These are phyloP conservation scores for Creolimax fragrantissima DNA, from an alignment of 78 protist genomes.

Conservation along the genomic window DNA sequence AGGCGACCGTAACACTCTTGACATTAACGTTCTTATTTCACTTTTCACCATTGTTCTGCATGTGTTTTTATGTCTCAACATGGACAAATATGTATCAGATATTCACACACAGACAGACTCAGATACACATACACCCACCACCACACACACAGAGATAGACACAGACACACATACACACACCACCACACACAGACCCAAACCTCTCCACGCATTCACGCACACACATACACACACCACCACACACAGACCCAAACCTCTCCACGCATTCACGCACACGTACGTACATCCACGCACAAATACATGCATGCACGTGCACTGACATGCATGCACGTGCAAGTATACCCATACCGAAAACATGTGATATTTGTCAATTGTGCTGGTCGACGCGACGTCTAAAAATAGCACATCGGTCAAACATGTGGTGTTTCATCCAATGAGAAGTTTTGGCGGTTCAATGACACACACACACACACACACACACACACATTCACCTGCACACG, in stretches of 20 bases:
- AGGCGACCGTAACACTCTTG: too few relatives aligned
- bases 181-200: neutral
- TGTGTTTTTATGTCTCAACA: neutral
- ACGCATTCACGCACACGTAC: neutral
- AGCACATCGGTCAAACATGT: too few relatives aligned
- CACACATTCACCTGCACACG: neutral
- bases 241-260: neutral
- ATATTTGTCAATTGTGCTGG: neutral
- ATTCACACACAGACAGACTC: conserved; percentile 2
- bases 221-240: neutral
- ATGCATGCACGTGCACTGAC: neutral
- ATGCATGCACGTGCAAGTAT: neutral
- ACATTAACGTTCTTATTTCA: too few relatives aligned
- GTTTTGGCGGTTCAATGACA: too few relatives aligned
- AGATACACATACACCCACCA: neutral
- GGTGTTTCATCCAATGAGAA: too few relatives aligned
- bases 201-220: neutral
- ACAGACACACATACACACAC: neutral
- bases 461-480: neutral
- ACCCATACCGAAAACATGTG: neutral
- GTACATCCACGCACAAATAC: neutral
- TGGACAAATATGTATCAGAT: neutral
- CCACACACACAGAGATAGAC: neutral
- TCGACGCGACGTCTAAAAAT: too few relatives aligned
- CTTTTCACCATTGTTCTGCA: too few relatives aligned